A percentile compares a stretch with the other conserved stretches of the same genome.
These are phyloP conservation scores for Aspergillus awamori DNA, from an alignment of 2,329 filamentous ascomycete genomes.

Conservation along the genomic window DNA sequence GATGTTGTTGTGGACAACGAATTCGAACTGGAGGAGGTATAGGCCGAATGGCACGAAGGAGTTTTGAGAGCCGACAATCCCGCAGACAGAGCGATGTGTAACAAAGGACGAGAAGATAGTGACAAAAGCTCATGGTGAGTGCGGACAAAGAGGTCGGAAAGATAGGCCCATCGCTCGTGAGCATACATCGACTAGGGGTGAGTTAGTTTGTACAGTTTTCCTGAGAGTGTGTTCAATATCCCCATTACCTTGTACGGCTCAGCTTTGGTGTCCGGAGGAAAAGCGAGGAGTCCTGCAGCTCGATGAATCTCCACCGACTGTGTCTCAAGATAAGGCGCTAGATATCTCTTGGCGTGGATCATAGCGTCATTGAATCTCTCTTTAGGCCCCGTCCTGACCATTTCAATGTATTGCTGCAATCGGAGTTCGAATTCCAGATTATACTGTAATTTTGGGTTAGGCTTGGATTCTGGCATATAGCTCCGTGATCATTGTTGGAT, in stretches of 20 bases:
- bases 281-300: conserved; percentile 80
- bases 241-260: conserved; percentile 61
- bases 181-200: conserved; percentile 69
- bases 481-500: not conserved
- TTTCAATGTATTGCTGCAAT: conserved; percentile 91
- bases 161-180: conserved; percentile 69
- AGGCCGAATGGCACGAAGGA: conserved; percentile 79
- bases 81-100: conserved; percentile 87
- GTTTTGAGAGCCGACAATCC: conserved; percentile 95
- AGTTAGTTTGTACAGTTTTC: conserved; percentile 5
- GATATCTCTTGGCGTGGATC: conserved; percentile 77
- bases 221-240: not conserved
- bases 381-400: conserved; percentile 69
- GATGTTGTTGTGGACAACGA: conserved; percentile 64
- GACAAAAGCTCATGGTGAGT: conserved; percentile 86
- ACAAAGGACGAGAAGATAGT: conserved; percentile 77
- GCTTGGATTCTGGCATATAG: not conserved
- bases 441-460: conserved; percentile 53
- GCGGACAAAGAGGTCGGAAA: conserved; percentile 77
- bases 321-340: conserved; percentile 69
- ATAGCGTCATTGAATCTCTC: conserved; percentile 75
- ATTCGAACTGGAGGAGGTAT: conserved; percentile 58
- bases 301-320: conserved; percentile 70
- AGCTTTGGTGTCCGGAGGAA: conserved; percentile 62
- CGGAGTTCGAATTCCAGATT: conserved; percentile 91